Evolutionary conservation across 257 asterid species (phyloP).

Genomic region (Nicotiana knightiana): DNA sequence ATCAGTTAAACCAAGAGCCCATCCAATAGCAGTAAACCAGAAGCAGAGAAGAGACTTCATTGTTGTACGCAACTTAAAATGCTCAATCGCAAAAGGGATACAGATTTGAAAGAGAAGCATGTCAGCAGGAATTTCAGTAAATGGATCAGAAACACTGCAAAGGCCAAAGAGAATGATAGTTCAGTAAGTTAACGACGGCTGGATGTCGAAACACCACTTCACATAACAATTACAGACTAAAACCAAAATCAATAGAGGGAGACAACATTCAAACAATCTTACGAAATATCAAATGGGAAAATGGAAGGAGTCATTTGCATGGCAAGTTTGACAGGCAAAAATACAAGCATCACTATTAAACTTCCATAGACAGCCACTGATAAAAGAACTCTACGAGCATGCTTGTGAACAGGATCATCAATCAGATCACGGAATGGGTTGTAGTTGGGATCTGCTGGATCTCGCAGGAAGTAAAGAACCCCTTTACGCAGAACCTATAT

Average conservation of each 20-base stretch:
- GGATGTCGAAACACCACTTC: conserved; percentile 5
- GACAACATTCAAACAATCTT: conserved; percentile 27
- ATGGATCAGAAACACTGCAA: conserved; percentile 95
- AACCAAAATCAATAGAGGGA: conserved; percentile 1
- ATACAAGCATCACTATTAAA: conserved; percentile 93
- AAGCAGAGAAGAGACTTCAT: conserved; percentile 83
- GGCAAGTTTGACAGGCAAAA: conserved; percentile 93
- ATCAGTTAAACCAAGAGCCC: conserved; percentile 89
- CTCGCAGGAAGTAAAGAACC: conserved; percentile 94
- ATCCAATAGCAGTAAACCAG: conserved; percentile 94
- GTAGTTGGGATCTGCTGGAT: conserved; percentile 99
- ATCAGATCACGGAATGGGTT: conserved; percentile 97
- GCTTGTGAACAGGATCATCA: conserved; percentile 99
- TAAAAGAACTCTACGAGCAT: conserved; percentile 93
- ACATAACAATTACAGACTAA: not conserved
- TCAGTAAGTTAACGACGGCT: not conserved
- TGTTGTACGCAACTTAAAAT: conserved; percentile 83
- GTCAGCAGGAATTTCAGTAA: conserved; percentile 97
- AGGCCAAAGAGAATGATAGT: not conserved
- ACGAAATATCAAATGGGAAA: conserved; percentile 96
- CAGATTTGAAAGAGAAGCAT: conserved; percentile 98
- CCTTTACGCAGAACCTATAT: conserved; percentile 88
- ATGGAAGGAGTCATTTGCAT: conserved; percentile 82
- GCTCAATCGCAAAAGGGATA: conserved; percentile 96
- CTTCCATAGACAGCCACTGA: conserved; percentile 96